Conservation (phyloP, 225 moss, liverwort and hornwort species). For the Bryoerythrophyllum caledonicum region DNA sequence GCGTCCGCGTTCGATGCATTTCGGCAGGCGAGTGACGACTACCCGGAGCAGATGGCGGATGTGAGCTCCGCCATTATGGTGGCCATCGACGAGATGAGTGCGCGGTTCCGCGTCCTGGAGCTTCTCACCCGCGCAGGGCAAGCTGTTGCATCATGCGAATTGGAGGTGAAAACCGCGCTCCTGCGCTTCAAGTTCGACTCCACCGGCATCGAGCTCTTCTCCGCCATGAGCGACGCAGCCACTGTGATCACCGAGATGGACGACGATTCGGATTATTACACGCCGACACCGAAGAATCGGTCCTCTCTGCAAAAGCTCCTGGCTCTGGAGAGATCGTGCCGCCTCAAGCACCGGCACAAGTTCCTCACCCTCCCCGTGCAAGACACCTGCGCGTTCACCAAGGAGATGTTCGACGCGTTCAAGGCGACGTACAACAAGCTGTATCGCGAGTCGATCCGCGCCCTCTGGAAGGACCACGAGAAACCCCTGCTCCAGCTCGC, state of each 20-base stretch:
- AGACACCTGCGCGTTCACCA: constrained; percentile 7
- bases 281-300: constrained; percentile 13
- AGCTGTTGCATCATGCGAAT: constrained; percentile 14
- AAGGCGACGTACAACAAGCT: constrained; percentile 32
- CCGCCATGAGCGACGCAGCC: constrained; percentile 34
- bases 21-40: background rate
- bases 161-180: constrained; percentile 35
- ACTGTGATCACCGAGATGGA: background rate
- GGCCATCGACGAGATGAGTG: constrained; percentile 6
- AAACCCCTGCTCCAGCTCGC: constrained; percentile 1
- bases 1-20: background rate
- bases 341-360: constrained; percentile 3
- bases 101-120: background rate
- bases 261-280: background rate
- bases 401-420: constrained; percentile 40
- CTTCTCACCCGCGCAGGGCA: background rate
- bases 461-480: background rate
- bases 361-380: constrained; percentile 31
- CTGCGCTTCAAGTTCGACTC: constrained; percentile 29
- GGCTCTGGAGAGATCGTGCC: constrained; percentile 24
- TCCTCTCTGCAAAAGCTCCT: constrained; percentile 37
- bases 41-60: background rate
- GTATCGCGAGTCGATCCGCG: constrained; percentile 19
- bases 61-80: background rate
- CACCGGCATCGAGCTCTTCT: constrained; percentile 20